phyloP scores from a whole-genome alignment of 2,329 filamentous ascomycete genomes.

The Knufia fluminis region DNA sequence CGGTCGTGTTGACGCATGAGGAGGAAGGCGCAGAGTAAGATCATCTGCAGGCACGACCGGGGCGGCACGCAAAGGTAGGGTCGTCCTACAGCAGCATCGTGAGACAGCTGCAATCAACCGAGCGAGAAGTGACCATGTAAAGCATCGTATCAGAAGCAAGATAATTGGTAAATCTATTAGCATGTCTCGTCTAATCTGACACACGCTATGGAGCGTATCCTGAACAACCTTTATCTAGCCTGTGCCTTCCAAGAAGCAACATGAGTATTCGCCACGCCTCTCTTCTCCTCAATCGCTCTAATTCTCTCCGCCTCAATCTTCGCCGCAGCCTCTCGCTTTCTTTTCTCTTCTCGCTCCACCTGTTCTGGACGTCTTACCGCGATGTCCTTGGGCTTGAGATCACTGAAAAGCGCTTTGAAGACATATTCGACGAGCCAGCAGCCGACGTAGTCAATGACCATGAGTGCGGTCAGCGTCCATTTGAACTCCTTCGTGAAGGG shows the following conservation, averaged over 20 bases:
- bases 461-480: conserved; percentile 68
- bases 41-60: too few relatives aligned
- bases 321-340: conserved; percentile 53
- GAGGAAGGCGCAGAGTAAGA: too few relatives aligned
- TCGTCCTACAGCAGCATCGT: too few relatives aligned
- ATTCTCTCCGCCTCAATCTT: conserved; percentile 23
- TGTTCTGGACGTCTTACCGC: conserved; percentile 80
- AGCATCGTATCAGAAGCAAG: too few relatives aligned
- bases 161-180: too few relatives aligned
- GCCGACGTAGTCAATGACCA: conserved; percentile 77
- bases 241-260: not conserved
- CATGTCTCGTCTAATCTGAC: too few relatives aligned
- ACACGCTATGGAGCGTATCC: too few relatives aligned
- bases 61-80: too few relatives aligned
- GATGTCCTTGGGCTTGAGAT: conserved; percentile 90
- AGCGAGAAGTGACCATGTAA: too few relatives aligned
- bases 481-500: conserved; percentile 87
- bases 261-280: conserved; percentile 19
- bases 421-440: conserved; percentile 83
- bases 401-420: conserved; percentile 77
- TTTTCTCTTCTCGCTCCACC: conserved; percentile 61
- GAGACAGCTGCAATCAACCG: too few relatives aligned
- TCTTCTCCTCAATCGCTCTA: conserved; percentile 20
- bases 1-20: too few relatives aligned
- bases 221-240: too few relatives aligned